A percentile compares a stretch with the other conserved stretches of the same genome.
phyloP scores from a whole-genome alignment of 352 stramenopile species.

The Detonula confervacea region DNA sequence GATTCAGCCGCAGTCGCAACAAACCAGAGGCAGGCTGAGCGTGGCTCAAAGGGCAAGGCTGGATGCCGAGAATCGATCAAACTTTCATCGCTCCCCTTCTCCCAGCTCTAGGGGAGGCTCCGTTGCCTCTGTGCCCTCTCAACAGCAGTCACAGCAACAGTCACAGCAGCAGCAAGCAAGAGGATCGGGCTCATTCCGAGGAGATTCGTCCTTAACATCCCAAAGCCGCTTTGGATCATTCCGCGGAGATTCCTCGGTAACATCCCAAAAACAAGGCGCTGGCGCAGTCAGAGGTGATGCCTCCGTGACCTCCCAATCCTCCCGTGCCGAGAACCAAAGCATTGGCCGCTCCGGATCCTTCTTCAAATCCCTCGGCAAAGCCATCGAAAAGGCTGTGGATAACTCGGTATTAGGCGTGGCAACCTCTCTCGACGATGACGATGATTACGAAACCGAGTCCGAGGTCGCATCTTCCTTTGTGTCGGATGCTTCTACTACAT shows the following conservation, averaged over 20 bases:
- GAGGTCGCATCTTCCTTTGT: slow-evolving; percentile 48
- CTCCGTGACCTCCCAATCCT: neutral
- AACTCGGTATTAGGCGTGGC: slow-evolving; percentile 55
- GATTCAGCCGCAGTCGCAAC: too few relatives aligned
- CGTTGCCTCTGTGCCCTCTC: too few relatives aligned
- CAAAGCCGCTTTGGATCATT: too few relatives aligned
- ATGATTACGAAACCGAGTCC: slow-evolving; percentile 32
- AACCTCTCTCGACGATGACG: slow-evolving; percentile 15
- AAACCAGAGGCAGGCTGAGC: slow-evolving; percentile 53
- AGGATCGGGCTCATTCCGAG: too few relatives aligned
- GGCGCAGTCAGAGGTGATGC: slow-evolving; percentile 2
- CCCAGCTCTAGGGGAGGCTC: slow-evolving; percentile 4
- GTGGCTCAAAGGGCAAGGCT: slow-evolving; percentile 68
- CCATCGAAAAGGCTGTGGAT: slow-evolving; percentile 62
- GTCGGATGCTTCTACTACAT: slow-evolving; percentile 42
- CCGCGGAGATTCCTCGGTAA: too few relatives aligned
- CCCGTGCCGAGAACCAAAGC: slow-evolving; percentile 15
- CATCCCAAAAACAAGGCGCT: too few relatives aligned
- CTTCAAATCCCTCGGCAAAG: slow-evolving; percentile 59
- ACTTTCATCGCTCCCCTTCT: slow-evolving; percentile 41
- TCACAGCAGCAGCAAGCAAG: too few relatives aligned
- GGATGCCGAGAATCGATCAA: slow-evolving; percentile 64
- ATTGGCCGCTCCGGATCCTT: slow-evolving; percentile 45
- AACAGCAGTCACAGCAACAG: too few relatives aligned
- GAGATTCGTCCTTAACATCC: too few relatives aligned